phyloP scores from a whole-genome alignment of 495 filamentous ascomycete species.

The Letharia lupina region DNA sequence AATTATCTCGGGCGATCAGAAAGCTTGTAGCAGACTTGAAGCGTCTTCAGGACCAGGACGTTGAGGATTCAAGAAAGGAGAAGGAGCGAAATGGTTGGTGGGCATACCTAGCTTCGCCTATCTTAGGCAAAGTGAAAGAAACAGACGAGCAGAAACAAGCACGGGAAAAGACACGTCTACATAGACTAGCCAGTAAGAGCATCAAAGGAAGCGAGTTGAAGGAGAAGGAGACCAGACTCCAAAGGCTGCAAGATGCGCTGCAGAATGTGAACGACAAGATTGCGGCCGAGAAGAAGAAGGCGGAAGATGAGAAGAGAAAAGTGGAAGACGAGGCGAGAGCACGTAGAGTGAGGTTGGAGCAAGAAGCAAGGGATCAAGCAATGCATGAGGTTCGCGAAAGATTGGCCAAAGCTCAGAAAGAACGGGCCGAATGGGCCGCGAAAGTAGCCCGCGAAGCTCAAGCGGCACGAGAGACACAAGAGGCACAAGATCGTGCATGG shows the following conservation, averaged over 20 bases:
- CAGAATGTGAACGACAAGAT: conserved; percentile 5
- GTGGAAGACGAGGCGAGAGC: conserved; percentile 4
- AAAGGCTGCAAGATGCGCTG: conserved; percentile 2
- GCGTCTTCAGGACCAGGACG: conserved; percentile 5
- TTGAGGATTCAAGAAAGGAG: conserved; percentile 3
- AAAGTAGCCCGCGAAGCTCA: conserved; percentile 12
- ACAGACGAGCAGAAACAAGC: conserved; percentile 9
- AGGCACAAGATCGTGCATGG: conserved; percentile 9
- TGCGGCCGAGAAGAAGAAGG: conserved; percentile 7
- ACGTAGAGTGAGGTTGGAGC: not conserved
- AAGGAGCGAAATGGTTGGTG: conserved; percentile 16
- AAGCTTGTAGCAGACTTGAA: conserved; percentile 6
- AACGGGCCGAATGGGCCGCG: conserved; percentile 1
- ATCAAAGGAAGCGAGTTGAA: conserved; percentile 16
- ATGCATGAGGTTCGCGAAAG: not conserved
- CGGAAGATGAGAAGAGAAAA: conserved; percentile 1
- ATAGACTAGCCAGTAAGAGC: conserved; percentile 12
- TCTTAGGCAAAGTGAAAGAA: conserved; percentile 12
- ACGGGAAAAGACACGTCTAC: conserved; percentile 14
- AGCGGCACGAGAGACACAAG: conserved; percentile 10
- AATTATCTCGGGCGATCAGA: not conserved
- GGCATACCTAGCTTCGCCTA: conserved; percentile 12
- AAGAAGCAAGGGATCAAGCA: not conserved
- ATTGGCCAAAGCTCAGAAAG: not conserved
- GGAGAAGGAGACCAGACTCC: conserved; percentile 4